Evolutionary conservation across 306 rosid species (phyloP).

Genomic region (Begonia peltatifolia): DNA sequence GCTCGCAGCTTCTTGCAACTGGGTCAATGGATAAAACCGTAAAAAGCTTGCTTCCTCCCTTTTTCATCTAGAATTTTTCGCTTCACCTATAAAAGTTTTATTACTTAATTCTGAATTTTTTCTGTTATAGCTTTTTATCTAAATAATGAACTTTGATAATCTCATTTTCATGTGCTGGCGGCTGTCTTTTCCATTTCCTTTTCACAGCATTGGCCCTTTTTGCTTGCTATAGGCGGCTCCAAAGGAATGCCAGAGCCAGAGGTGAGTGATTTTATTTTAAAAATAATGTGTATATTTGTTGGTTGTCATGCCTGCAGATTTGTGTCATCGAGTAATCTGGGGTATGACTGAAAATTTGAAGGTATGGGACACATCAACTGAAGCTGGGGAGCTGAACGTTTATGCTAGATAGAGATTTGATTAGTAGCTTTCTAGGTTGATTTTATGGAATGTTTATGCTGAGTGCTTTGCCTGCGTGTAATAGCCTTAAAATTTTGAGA

Average conservation of each 20-base stretch:
- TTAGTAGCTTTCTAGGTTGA: conserved; percentile 8
- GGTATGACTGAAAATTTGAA: conserved; percentile 10
- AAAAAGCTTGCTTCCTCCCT: not conserved
- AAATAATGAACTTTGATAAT: too few species aligned
- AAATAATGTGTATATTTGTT: not conserved
- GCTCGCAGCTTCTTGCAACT: conserved; percentile 71
- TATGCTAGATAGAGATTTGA: not conserved
- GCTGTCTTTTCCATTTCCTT: conserved; percentile 62
- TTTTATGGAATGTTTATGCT: too few species aligned
- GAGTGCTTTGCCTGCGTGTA: too few species aligned
- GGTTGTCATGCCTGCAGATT: not conserved
- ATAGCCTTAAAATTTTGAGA: too few species aligned
- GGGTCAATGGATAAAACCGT: conserved; percentile 85
- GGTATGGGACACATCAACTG: conserved; percentile 62
- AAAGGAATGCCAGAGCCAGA: conserved; percentile 50
- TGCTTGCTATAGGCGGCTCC: conserved; percentile 83
- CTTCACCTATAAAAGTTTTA: too few species aligned
- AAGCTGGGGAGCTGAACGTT: conserved; percentile 26
- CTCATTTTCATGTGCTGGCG: conserved; percentile 41
- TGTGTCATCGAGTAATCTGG: too few species aligned
- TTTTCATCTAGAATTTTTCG: too few species aligned
- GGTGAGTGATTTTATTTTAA: conserved; percentile 27
- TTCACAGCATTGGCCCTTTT: conserved; percentile 66
- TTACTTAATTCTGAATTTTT: too few species aligned
- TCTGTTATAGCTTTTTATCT: too few species aligned